Base-by-base conservation (phyloP, 148 eudicot genomes). In the Persicaria maculosa region DNA sequence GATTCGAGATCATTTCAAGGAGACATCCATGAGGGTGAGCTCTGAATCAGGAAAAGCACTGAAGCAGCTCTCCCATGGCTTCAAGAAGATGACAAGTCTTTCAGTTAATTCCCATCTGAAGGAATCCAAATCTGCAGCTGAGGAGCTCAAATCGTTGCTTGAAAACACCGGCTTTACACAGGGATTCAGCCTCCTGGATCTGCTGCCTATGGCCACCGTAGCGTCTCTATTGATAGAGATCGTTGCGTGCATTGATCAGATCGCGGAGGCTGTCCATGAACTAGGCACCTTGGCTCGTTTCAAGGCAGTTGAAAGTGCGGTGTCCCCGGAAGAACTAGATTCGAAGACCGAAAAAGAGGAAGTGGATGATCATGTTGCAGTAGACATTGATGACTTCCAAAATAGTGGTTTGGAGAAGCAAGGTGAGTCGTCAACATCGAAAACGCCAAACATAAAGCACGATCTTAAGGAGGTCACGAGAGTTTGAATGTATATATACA, bases 11-110 rank as follows among this genome's bases (percentile, higher is more conserved):
- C 79, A 77, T 16, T 75, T 85, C 15, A 58, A 76, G 50, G 79
- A 86, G 19, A 64, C 78, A 70, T 86, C 79, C 74, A 79, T 70
- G 12, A 71, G 81, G 64, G 81, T 86, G 80, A 85, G 84, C 64
- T 52, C 52, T 19, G 93, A 86, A 77, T 83, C 82, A 64, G 83
- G 93, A 57, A 82, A 82, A 79, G 86, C 93, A 47, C 64, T 90
- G 2, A 83, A 61, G 64, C 83, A 90, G 70, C 77, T 90, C 67
- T 81, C 87, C 20, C 31, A 61, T 25, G 76, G 84, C 52, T 62
- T 88, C 2, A 80, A 74, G 58, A 77, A 68, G 68, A 87, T 85
- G 91, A 77, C 71, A 5, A 87, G 87, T 6, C 80, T 81, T 4
- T 82, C 85, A 4, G 75, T 79, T 0, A 74, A 80, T 67, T 59